Conservation (phyloP, 257 asterid genomes). For the Anisodus tanguticus region DNA sequence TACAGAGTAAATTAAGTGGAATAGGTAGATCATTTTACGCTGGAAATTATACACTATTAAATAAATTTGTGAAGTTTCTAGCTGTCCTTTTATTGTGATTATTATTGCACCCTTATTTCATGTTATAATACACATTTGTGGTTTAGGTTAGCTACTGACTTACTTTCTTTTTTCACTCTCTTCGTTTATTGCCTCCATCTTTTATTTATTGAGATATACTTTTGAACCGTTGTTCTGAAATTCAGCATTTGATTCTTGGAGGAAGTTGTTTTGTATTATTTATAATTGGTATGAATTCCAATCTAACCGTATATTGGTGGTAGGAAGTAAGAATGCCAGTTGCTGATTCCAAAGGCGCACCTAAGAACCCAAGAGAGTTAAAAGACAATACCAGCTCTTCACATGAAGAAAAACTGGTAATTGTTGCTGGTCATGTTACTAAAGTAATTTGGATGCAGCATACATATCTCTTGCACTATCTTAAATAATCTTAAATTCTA, state of each 20-base stretch:
- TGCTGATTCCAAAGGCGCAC: constrained; percentile 80
- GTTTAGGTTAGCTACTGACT: not conserved
- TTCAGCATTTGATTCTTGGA: constrained; percentile 15
- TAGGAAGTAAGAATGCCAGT: constrained; percentile 99
- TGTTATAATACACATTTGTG: not conserved
- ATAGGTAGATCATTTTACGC: not conserved
- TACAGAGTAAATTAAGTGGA: not conserved
- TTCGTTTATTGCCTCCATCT: not conserved
- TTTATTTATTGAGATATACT: constrained; percentile 24
- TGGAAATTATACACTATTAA: not conserved
- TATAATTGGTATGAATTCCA: constrained; percentile 9
- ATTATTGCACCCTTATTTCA: not conserved
- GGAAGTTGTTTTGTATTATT: constrained; percentile 7
- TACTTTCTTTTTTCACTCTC: constrained; percentile 18
- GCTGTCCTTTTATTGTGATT: not conserved
- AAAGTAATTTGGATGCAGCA: constrained; percentile 22
- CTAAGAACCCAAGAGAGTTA: constrained; percentile 79
- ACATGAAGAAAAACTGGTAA: constrained; percentile 92
- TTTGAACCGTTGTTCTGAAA: constrained; percentile 23
- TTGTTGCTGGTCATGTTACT: constrained; percentile 21
- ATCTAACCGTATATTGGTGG: constrained; percentile 40
- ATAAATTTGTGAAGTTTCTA: not conserved
- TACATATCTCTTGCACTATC: not conserved
- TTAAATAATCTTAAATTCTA: not conserved
- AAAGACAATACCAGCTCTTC: constrained; percentile 82